Evolutionary conservation across 495 filamentous ascomycete species (phyloP).

Genomic region (Penicillium herquei): DNA sequence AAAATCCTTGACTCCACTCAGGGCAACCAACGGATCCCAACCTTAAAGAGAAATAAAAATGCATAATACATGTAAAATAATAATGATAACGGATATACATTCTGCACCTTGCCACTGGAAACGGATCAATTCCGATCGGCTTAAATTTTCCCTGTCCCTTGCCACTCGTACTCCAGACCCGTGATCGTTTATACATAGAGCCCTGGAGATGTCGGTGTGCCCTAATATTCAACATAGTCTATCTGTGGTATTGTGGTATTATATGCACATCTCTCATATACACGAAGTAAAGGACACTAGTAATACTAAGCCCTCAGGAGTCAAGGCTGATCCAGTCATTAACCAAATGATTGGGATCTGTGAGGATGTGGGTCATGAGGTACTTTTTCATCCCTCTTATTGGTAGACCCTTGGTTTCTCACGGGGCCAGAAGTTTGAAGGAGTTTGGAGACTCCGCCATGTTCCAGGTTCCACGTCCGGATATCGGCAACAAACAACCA

Average conservation of each 20-base stretch:
- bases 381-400: no score
- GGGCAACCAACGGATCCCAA: constrained; percentile 23
- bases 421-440: no score
- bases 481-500: not conserved
- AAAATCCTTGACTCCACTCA: constrained; percentile 10
- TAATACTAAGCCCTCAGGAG: no score
- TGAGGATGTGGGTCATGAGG: no score
- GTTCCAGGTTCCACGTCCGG: not conserved
- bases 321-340: no score
- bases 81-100: no score
- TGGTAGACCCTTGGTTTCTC: no score
- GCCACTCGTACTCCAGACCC: not conserved
- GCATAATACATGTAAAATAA: not conserved
- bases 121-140: not conserved
- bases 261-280: not conserved
- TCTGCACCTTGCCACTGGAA: not conserved
- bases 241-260: no score
- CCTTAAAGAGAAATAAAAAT: constrained; percentile 11
- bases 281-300: no score
- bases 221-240: not conserved
- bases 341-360: no score
- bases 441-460: no score
- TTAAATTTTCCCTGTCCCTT: not conserved
- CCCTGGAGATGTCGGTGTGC: not conserved
- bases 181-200: not conserved